Evolutionary conservation across 192 early-diverging fungal species (phyloP).

Genomic region (Chytriomyces sp.): DNA sequence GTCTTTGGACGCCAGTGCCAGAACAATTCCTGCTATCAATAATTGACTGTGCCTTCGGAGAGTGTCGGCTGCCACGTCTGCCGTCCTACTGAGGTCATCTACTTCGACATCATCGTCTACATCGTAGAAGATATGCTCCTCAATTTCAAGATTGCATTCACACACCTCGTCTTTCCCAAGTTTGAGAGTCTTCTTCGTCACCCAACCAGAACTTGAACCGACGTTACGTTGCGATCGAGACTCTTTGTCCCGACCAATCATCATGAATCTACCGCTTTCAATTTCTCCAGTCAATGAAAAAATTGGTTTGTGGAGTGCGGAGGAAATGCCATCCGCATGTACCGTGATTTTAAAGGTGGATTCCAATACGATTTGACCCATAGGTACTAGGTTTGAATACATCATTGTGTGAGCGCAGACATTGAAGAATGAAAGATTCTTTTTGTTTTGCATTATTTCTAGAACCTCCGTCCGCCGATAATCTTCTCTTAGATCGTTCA

Average conservation of each 20-base stretch:
- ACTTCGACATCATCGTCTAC: background rate
- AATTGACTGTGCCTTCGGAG: conserved; percentile 7
- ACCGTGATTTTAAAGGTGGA: conserved; percentile 11
- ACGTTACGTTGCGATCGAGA: conserved; percentile 1
- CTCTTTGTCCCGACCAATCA: conserved; percentile 7
- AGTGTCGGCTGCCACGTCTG: background rate
- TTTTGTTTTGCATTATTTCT: conserved; percentile 5
- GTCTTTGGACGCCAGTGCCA: conserved; percentile 11
- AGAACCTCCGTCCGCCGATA: conserved; percentile 12
- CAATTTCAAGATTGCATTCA: conserved; percentile 15
- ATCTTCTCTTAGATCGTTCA: conserved; percentile 13
- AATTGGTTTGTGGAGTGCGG: background rate
- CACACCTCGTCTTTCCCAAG: background rate
- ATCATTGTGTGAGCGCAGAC: conserved; percentile 15
- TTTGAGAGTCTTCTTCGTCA: background rate
- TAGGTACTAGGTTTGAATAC: conserved; percentile 16
- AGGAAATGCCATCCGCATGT: background rate
- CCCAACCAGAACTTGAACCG: conserved; percentile 14
- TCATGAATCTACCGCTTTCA: conserved; percentile 11
- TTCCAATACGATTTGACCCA: conserved; percentile 3
- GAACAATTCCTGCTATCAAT: conserved; percentile 17
- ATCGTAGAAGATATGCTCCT: background rate
- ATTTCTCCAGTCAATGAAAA: conserved; percentile 25
- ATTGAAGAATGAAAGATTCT: conserved; percentile 6
- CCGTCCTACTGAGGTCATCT: background rate